phyloP scores from a whole-genome alignment of 768 basidiomycete genomes.

The Coprinopsis sp. region DNA sequence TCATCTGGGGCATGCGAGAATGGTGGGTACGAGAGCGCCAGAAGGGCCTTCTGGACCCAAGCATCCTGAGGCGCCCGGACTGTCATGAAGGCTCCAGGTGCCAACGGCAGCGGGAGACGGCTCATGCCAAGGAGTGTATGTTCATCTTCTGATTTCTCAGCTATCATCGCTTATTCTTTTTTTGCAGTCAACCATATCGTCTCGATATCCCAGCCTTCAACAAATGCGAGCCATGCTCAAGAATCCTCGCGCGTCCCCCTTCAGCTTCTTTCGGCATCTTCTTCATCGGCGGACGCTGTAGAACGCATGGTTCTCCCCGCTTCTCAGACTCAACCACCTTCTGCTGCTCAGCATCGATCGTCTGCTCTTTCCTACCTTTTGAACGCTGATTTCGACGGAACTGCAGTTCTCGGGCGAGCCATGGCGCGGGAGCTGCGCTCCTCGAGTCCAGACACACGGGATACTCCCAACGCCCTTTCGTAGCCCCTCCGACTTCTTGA shows the following conservation, averaged over 20 bases:
- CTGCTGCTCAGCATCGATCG: constrained; percentile 8
- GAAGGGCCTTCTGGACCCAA: constrained; percentile 58
- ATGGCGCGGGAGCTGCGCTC: constrained; percentile 6
- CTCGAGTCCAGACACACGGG: constrained; percentile 11
- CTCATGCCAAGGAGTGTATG: constrained; percentile 75
- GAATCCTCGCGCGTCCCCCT: neutral
- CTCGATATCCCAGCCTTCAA: constrained; percentile 10
- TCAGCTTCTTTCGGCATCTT: neutral
- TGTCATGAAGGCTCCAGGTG: constrained; percentile 64
- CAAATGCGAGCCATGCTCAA: neutral
- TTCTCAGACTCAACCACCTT: constrained; percentile 5
- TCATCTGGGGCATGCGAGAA: constrained; percentile 70
- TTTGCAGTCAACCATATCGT: constrained; percentile 35
- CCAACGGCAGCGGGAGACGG: constrained; percentile 59
- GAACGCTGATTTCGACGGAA: constrained; percentile 14
- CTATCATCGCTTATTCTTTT: constrained; percentile 7
- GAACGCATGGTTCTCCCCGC: constrained; percentile 2
- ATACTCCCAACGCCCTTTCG: constrained; percentile 10
- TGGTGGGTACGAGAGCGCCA: constrained; percentile 82
- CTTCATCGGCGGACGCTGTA: constrained; percentile 6
- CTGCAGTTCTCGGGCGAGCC: neutral
- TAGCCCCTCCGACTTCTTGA: neutral
- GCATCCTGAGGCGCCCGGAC: constrained; percentile 56
- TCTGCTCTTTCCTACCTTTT: constrained; percentile 24
- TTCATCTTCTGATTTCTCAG: neutral